Evolutionary conservation across 371 early-diverging fungal species (phyloP), one percentile per base, ranked within the genome.

Genomic region (Mortierella sp.): DNA sequence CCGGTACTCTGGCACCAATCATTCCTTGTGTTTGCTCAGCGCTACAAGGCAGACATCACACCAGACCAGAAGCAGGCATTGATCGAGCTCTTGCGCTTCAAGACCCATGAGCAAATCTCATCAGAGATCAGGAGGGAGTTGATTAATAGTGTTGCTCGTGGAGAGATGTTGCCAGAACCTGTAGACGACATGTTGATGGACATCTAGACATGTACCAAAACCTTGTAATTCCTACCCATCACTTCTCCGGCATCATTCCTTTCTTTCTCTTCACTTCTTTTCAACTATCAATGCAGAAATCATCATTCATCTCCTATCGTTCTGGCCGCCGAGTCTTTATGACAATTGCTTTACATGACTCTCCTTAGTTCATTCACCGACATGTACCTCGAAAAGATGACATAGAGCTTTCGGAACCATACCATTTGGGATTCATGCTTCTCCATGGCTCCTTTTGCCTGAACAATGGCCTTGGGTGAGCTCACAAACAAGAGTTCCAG

Each of bases 1-100:
- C 97, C 99, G 29, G 98, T 98, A 8, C 86, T 98, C 60, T 98
- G 99, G 99, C 98, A 98, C 78, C 98, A 98, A 82, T 82, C 94
- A 1, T 83, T 98, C 73, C 81, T 98, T 37, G 94, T 96, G 17
- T 98, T 98, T 88, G 92, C 85, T 29, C 99, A 98, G 84, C 80
- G 96, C 83, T 98, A 98, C 85, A 97, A 98, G 82, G 91, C 94
- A 53, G 97, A 97, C 65, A 80, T 98, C 66, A 91, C 97, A 0
- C 87, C 92, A 6, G 98, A 96, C 64, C 98, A 98, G 81, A 95
- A 95, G 80, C 95, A 94, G 49, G 91, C 93, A 13, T 71, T 98
- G 69, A 58, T 97, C 71, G 90, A 92, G 43, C 87, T 98, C 34
- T 57, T 95, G 66, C 88, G 88, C 67, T 78, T 79, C 68, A 92